Percentiles rank a stretch among this genome's conserved stretches.
These are phyloP conservation scores for Alternaria viburni DNA, from an alignment of 2,329 filamentous ascomycete species.

Conservation along the genomic window DNA sequence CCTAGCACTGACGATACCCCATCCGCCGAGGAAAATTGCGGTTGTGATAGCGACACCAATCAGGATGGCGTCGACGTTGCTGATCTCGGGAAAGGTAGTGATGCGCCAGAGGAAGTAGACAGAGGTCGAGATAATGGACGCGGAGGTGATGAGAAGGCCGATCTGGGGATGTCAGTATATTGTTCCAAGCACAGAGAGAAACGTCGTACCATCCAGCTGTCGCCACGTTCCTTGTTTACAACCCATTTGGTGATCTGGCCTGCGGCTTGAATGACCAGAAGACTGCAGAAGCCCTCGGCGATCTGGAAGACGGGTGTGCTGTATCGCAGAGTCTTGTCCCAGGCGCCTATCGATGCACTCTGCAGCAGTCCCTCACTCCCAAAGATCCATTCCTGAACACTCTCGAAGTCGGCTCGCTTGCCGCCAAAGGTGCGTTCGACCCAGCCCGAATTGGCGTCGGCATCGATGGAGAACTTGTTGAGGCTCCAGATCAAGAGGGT, in stretches of 20 bases:
- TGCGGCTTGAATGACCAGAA: slow-evolving; percentile 92
- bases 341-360: slow-evolving; percentile 78
- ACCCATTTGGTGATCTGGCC: slow-evolving; percentile 95
- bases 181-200: background rate
- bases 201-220: slow-evolving; percentile 88
- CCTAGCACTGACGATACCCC: slow-evolving; percentile 90
- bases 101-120: slow-evolving; percentile 97
- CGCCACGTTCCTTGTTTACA: slow-evolving; percentile 89
- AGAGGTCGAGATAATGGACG: slow-evolving; percentile 89
- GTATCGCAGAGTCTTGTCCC: slow-evolving; percentile 88
- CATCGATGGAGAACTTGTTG: slow-evolving; percentile 92
- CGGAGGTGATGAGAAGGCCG: slow-evolving; percentile 82
- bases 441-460: slow-evolving; percentile 74
- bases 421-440: slow-evolving; percentile 78
- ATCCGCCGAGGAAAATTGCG: slow-evolving; percentile 88
- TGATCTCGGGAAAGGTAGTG: slow-evolving; percentile 89
- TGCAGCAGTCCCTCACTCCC: slow-evolving; percentile 85
- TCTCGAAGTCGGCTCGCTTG: slow-evolving; percentile 67
- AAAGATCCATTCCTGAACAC: slow-evolving; percentile 83
- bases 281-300: slow-evolving; percentile 92
- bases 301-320: slow-evolving; percentile 95
- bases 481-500: slow-evolving; percentile 91
- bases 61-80: slow-evolving; percentile 87
- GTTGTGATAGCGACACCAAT: slow-evolving; percentile 94
- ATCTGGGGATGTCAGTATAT: slow-evolving; percentile 67